Conservation (phyloP, 2,329 filamentous ascomycete genomes). For the Pyricularia pennisetigena region DNA sequence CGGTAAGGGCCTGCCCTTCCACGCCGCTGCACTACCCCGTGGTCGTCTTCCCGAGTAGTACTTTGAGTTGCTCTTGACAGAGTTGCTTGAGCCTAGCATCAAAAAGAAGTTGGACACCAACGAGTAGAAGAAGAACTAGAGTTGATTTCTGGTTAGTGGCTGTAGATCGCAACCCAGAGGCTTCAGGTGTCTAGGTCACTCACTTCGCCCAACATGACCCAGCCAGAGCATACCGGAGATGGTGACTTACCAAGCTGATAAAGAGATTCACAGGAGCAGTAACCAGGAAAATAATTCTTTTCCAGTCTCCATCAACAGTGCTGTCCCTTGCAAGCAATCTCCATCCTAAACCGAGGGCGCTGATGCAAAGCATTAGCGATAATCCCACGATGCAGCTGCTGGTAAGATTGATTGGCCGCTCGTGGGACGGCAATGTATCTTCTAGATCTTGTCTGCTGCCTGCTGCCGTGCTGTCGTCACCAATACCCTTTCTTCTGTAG, state of each 20-base stretch:
- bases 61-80: constrained; percentile 65
- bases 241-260: neutral
- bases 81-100: constrained; percentile 62
- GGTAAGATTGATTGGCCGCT: constrained; percentile 54
- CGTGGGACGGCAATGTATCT: constrained; percentile 36
- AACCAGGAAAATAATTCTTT: constrained; percentile 51
- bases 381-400: constrained; percentile 59
- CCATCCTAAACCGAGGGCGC: constrained; percentile 59
- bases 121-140: constrained; percentile 60
- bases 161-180: neutral
- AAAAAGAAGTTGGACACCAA: constrained; percentile 66
- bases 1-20: constrained; percentile 25
- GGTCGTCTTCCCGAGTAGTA: constrained; percentile 66
- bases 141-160: neutral
- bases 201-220: too few species aligned
- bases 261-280: constrained; percentile 37
- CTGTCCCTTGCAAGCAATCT: constrained; percentile 58
- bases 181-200: too few species aligned
- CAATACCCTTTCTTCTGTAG: constrained; percentile 16
- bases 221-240: neutral
- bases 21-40: constrained; percentile 33
- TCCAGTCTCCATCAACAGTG: constrained; percentile 50
- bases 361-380: constrained; percentile 53
- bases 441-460: neutral
- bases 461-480: neutral